Percentiles rank a stretch among this genome's conserved stretches.
Evolutionary conservation across 345 rosid species (phyloP).

Genomic region (Brassica incana): DNA sequence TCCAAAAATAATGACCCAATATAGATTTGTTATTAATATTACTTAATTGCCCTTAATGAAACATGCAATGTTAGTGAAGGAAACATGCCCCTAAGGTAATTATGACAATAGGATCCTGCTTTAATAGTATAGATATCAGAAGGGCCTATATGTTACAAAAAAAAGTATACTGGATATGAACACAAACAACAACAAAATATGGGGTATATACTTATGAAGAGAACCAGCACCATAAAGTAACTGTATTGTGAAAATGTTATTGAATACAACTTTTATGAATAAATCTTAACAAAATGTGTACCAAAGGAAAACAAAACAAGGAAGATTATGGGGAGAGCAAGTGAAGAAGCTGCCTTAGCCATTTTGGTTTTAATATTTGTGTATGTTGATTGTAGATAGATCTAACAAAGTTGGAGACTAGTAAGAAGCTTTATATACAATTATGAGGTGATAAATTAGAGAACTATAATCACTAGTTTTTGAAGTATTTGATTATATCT

Average conservation of each 20-base stretch:
- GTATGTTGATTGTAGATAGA: background rate
- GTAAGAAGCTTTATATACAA: background rate
- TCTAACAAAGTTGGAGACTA: background rate
- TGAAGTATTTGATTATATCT: background rate
- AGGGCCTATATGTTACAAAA: background rate
- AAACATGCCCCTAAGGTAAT: no score
- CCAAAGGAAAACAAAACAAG: slow-evolving; percentile 9
- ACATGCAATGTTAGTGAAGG: no score
- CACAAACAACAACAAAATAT: background rate
- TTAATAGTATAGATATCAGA: background rate
- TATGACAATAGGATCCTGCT: no score
- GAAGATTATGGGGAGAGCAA: slow-evolving; percentile 15
- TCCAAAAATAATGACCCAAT: no score
- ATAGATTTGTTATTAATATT: no score
- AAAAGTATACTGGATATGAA: background rate
- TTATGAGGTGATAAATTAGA: background rate
- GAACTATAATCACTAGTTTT: background rate
- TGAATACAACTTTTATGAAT: background rate
- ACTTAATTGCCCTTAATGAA: no score
- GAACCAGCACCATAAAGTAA: background rate
- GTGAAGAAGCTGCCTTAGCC: background rate
- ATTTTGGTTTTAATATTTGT: background rate
- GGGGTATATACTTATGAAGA: background rate
- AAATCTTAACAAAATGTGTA: background rate
- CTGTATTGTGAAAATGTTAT: background rate